Conservation (phyloP, 139 green algal genomes). For the Coccomyxa sp. region DNA sequence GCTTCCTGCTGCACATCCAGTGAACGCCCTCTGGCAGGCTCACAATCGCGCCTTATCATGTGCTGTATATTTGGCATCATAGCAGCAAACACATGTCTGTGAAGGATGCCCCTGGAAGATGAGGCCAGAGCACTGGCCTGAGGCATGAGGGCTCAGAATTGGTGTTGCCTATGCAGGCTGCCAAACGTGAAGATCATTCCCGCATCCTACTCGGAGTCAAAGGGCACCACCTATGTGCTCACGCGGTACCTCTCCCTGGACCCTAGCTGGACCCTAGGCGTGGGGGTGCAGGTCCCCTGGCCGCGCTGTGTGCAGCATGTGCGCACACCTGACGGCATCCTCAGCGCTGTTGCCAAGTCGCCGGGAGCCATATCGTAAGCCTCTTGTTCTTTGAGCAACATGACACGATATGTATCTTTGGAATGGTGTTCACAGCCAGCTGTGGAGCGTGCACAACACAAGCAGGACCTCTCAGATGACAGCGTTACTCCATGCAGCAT, state of each 20-base stretch:
- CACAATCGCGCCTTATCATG: no score
- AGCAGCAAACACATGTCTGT: no score
- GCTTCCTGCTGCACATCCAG: no score
- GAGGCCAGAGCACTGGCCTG: background rate
- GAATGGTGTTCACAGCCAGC: no score
- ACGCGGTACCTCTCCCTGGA: background rate
- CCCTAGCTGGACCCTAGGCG: background rate
- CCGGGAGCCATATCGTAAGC: background rate
- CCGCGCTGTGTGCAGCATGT: background rate
- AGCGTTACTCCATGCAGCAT: no score
- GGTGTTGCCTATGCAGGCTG: background rate
- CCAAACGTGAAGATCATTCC: background rate
- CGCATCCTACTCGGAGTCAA: background rate
- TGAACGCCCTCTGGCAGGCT: no score
- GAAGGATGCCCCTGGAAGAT: background rate
- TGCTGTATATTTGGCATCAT: no score
- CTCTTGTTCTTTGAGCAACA: no score
- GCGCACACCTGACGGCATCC: background rate
- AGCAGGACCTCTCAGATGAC: no score
- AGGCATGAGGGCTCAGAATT: background rate
- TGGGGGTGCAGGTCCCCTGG: background rate
- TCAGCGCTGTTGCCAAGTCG: background rate
- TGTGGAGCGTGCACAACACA: no score
- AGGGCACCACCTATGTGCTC: background rate
- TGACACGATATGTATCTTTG: no score